Conservation (phyloP, 2,329 filamentous ascomycete species). For the Corynespora cassiicola region DNA sequence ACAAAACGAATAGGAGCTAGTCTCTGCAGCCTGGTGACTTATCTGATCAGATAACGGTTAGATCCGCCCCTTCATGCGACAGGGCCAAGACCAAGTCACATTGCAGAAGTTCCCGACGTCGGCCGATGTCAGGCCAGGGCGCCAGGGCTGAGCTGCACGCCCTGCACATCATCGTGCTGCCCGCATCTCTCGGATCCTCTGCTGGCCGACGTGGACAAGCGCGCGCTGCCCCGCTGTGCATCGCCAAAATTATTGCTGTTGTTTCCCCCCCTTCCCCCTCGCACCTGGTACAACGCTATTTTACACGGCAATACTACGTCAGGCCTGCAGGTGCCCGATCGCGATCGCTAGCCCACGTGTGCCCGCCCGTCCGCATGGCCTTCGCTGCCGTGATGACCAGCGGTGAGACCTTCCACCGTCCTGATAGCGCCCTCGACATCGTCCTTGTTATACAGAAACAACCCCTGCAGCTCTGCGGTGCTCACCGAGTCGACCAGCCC, state of each 20-base stretch:
- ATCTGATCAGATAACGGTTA: conserved; percentile 28
- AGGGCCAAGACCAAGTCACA: background rate
- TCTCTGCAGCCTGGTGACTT: conserved; percentile 13
- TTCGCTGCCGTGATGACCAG: conserved; percentile 26
- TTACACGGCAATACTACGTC: conserved; percentile 10
- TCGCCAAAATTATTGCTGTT: no score
- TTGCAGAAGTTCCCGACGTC: conserved; percentile 3
- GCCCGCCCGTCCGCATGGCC: conserved; percentile 37
- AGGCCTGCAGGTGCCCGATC: conserved; percentile 6
- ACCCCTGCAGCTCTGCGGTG: conserved; percentile 88
- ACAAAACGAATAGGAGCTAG: conserved; percentile 11
- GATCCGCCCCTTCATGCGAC: conserved; percentile 13
- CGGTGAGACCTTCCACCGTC: conserved; percentile 71
- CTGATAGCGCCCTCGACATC: conserved; percentile 85
- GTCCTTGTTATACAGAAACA: conserved; percentile 95
- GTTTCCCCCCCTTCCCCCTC: no score
- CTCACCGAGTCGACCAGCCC: conserved; percentile 77
- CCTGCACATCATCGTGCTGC: conserved; percentile 5
- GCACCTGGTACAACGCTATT: conserved; percentile 8
- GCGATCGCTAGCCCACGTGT: conserved; percentile 36
- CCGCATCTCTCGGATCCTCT: conserved; percentile 3
- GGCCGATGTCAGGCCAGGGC: background rate
- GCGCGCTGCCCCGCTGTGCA: no score
- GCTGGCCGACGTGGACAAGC: background rate
- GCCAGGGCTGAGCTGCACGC: conserved; percentile 7